A percentile compares a stretch with the other conserved stretches of the same genome.
These are phyloP conservation scores for Mrakia hoshinonis DNA, from an alignment of 768 basidiomycete species.

Conservation along the genomic window DNA sequence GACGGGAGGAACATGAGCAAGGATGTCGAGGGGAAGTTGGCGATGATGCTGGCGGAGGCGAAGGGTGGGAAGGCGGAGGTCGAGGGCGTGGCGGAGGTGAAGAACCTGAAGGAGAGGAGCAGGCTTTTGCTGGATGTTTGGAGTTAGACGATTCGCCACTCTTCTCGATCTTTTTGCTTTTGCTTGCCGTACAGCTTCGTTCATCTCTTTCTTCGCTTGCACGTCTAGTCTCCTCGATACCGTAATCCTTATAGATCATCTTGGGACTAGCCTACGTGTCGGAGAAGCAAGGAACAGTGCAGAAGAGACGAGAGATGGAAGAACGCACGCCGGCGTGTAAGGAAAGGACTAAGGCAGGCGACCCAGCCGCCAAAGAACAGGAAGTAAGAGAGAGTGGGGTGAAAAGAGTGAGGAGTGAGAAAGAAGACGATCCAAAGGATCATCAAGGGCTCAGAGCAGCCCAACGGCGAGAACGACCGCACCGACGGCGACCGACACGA, in stretches of 20 bases:
- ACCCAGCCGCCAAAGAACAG: background rate
- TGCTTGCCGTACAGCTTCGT: background rate
- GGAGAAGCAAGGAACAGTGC: background rate
- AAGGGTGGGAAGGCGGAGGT: constrained; percentile 82
- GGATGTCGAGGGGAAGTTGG: constrained; percentile 82
- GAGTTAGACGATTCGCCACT: background rate
- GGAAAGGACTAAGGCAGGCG: background rate
- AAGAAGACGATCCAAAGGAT: background rate
- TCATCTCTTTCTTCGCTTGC: background rate
- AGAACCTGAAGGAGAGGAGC: constrained; percentile 73
- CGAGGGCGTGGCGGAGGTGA: constrained; percentile 84
- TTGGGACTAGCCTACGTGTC: background rate
- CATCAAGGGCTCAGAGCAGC: background rate
- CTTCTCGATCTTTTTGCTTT: background rate
- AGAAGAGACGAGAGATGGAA: background rate
- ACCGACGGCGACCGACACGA: no score
- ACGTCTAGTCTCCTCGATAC: background rate
- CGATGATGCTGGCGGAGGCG: constrained; percentile 66
- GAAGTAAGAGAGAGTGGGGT: background rate
- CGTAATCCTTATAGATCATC: background rate
- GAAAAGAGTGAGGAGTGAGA: background rate
- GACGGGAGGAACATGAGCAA: constrained; percentile 93
- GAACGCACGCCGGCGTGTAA: background rate
- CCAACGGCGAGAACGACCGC: background rate
- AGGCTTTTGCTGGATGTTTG: constrained; percentile 29